phyloP scores from a whole-genome alignment of 805 yeast species.

The Saccharomycopsis synnaedendra region DNA sequence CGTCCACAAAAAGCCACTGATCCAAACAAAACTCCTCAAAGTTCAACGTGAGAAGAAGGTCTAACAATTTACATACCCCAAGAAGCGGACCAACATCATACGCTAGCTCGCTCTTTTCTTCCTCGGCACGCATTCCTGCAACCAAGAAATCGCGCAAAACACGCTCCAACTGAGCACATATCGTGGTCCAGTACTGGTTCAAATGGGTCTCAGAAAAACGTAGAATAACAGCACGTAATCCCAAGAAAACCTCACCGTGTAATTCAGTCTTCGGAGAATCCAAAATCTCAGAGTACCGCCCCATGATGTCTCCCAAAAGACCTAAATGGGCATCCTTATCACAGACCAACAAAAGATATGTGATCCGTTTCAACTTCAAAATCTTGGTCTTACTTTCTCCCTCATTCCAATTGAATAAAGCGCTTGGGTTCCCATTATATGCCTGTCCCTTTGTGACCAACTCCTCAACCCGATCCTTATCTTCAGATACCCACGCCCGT shows the following conservation, averaged over 20 bases:
- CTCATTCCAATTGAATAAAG: conserved; percentile 66
- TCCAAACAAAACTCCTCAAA: conserved; percentile 66
- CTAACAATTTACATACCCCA: conserved; percentile 68
- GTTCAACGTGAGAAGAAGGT: conserved; percentile 53
- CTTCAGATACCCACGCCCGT: conserved; percentile 50
- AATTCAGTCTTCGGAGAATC: conserved; percentile 26
- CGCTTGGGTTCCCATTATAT: conserved; percentile 38
- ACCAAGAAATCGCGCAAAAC: conserved; percentile 31
- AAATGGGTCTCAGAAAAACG: conserved; percentile 55
- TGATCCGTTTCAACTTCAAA: conserved; percentile 46
- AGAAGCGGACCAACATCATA: conserved; percentile 29
- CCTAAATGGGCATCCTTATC: conserved; percentile 44
- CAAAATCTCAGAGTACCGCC: conserved; percentile 30
- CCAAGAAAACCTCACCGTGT: conserved; percentile 35
- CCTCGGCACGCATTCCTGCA: conserved; percentile 22
- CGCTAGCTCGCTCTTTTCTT: conserved; percentile 17
- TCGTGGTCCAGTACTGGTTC: conserved; percentile 55
- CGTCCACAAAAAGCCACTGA: conserved; percentile 81
- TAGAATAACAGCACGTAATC: conserved; percentile 56
- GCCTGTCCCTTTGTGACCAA: conserved; percentile 37
- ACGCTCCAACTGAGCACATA: conserved; percentile 49
- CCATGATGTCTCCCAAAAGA: conserved; percentile 36
- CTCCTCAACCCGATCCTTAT: conserved; percentile 49
- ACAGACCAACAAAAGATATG: conserved; percentile 51
- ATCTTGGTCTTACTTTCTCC: conserved; percentile 47